Evolutionary conservation across 176 grass and related monocot species (phyloP).

Genomic region (Dendrocalamus sinicus): DNA sequence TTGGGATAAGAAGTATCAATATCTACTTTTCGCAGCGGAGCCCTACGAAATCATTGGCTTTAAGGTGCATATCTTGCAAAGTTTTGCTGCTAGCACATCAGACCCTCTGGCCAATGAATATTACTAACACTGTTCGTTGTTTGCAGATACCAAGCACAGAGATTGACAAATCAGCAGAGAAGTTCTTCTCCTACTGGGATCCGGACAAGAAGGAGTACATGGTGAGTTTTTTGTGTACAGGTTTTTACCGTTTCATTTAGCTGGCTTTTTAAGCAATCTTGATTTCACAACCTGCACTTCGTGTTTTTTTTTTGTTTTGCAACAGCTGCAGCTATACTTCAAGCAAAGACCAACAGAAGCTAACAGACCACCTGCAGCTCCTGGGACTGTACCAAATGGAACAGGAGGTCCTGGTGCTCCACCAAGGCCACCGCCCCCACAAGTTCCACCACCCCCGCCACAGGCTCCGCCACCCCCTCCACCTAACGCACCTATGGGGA

Average conservation of each 20-base stretch:
- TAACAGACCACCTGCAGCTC: conserved; percentile 70
- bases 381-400: conserved; percentile 68
- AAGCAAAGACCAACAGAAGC: conserved; percentile 73
- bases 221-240: conserved; percentile 41
- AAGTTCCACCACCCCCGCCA: conserved; percentile 58
- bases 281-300: neutral
- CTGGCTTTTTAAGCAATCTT: conserved; percentile 17
- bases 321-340: conserved; percentile 92
- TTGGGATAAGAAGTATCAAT: conserved; percentile 90
- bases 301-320: conserved; percentile 17
- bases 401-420: conserved; percentile 63
- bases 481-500: conserved; percentile 56
- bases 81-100: conserved; percentile 17
- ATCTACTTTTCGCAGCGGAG: conserved; percentile 92
- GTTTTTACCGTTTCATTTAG: conserved; percentile 12
- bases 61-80: conserved; percentile 56
- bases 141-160: conserved; percentile 88
- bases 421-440: conserved; percentile 61
- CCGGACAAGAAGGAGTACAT: conserved; percentile 93
- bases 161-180: conserved; percentile 84
- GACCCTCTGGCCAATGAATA: neutral
- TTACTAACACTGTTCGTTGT: neutral
- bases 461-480: conserved; percentile 66
- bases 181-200: conserved; percentile 98
- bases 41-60: conserved; percentile 88